Base-by-base conservation (phyloP, 306 rosid species). In the Malus domestica region DNA sequence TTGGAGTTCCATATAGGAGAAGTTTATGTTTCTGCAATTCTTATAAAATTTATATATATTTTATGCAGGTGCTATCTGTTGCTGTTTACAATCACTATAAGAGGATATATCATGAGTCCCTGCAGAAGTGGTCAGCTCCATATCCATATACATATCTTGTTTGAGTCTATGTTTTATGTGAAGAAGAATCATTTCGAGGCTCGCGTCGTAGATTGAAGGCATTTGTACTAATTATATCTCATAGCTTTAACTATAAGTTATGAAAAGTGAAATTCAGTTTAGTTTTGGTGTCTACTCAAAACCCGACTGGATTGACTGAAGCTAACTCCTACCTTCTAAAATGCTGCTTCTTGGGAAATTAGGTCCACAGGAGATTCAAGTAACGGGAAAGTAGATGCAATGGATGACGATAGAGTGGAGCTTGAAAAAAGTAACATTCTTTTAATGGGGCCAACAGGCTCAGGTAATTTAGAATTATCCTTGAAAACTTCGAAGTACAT, bases 351-450 rank as follows among this genome's bases (percentile, higher is more conserved):
- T 83, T 84, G 79, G 85, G 76, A 82, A 84, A 77, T 83, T 90
- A 95, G 99, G 97, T 80, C 96, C 65, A 80, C 96, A 77, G 97
- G 93, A 84, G 97, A 89, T 74, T 85, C 88, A 33, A 79, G 79
- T 73, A 79, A 68, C 62, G 82, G 69, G 68, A 88, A 85, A 46
- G 82, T 54, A 3, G 86, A 86, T 51, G 83, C 81, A 13, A 75
- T 61, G 80, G 92, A 89, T 74, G 93, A 90, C 18, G 97, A 96
- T 73, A 83, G 82, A 83, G 96, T 96, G 81, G 99, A 96, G 76
- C 93, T 96, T 78, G 99, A 92, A 87, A 96, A 92, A 82, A 96
- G 98, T 79, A 96, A 96, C 85, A 96, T 96, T 71, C 99, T 96
- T 78, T 82, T 96, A 46, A 87, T 92, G 98, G 99, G 99, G 62